These are phyloP conservation scores for Podospora australis DNA, from an alignment of 495 filamentous ascomycete genomes.

Conservation along the genomic window DNA sequence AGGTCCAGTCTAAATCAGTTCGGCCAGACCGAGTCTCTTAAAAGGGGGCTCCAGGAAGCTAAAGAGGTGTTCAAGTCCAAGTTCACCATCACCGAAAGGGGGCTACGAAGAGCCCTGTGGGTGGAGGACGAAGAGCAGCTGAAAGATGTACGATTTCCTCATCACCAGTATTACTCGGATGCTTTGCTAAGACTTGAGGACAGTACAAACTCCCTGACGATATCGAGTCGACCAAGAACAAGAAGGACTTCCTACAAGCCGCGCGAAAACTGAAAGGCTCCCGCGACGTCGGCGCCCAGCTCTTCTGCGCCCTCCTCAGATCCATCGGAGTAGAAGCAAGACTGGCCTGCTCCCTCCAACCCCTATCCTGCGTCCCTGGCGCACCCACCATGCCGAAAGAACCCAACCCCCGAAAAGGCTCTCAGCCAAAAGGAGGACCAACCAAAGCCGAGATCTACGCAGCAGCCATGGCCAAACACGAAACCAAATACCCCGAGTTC, in stretches of 20 bases:
- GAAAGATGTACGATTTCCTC: constrained; percentile 43
- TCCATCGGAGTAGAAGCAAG: constrained; percentile 72
- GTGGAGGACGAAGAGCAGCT: constrained; percentile 54
- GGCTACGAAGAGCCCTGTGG: constrained; percentile 67
- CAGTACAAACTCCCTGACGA: constrained; percentile 51
- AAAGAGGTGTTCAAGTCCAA: constrained; percentile 57
- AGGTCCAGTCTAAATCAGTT: constrained; percentile 60
- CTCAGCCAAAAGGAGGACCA: constrained; percentile 15
- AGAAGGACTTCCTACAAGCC: constrained; percentile 62
- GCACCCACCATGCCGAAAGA: constrained; percentile 44
- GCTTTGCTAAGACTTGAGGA: constrained; percentile 18
- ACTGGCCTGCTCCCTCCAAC: constrained; percentile 87
- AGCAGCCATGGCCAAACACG: constrained; percentile 29
- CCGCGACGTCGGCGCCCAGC: constrained; percentile 79
- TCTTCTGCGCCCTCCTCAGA: constrained; percentile 83
- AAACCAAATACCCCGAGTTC: constrained; percentile 14
- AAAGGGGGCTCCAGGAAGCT: constrained; percentile 67
- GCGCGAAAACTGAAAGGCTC: constrained; percentile 65
- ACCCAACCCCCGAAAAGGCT: constrained; percentile 20
- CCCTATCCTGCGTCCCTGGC: constrained; percentile 62
- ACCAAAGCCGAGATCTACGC: constrained; percentile 26
- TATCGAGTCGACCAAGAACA: constrained; percentile 47
- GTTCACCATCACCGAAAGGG: constrained; percentile 65
- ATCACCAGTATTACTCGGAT: constrained; percentile 6
- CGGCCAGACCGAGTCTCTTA: constrained; percentile 61